Evolutionary conservation across 768 basidiomycete species (phyloP), one percentile per base, ranked within the genome.

Genomic region (Omphalotus guepiniiformis): DNA sequence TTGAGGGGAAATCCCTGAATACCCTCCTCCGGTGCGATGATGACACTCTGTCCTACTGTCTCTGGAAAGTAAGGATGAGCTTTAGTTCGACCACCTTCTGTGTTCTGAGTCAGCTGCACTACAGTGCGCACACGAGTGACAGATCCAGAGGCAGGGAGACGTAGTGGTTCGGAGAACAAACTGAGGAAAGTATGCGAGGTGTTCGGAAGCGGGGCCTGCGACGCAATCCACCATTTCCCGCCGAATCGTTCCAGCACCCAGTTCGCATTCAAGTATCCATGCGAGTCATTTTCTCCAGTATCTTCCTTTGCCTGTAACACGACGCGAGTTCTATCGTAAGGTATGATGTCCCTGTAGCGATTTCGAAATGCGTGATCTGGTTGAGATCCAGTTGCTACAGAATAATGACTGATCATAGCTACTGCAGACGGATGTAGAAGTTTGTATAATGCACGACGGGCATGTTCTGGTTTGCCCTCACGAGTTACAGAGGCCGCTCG

Each of bases 321-420:
- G 25, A 91, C 81, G 13, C 88, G 77, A 1, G 87, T 92, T 40
- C 87, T 77, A 64, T 94, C 88, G 60, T 92, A 94, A 0, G 92
- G 87, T 39, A 78, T 65, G 44, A 93, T 75, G 55, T 90, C 79
- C 23, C 59, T 41, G 55, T 93, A 93, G 11, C 91, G 85, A 68
- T 92, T 91, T 26, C 62, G 63, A 38, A 54, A 55, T 18, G 56
- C 39, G 56, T 86, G 78, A 7, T 37, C 44, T 27, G 32, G 44
- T 6, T 9, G 29, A 22, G 18, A 11, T 16, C 29, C 44, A 15
- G 44, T 19, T 11, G 19, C 34, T 23, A 46, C 29, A n/a, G 44
- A 46, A 35, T 46, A 46, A 22, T 34, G 42, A 34, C 28, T 28
- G 8, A 34, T 25, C 6, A 25, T 26, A 26, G 39, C 39, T 25